Evolutionary conservation across 768 basidiomycete genomes (phyloP).

Genomic region (Erythrobasidium yunnanense): DNA sequence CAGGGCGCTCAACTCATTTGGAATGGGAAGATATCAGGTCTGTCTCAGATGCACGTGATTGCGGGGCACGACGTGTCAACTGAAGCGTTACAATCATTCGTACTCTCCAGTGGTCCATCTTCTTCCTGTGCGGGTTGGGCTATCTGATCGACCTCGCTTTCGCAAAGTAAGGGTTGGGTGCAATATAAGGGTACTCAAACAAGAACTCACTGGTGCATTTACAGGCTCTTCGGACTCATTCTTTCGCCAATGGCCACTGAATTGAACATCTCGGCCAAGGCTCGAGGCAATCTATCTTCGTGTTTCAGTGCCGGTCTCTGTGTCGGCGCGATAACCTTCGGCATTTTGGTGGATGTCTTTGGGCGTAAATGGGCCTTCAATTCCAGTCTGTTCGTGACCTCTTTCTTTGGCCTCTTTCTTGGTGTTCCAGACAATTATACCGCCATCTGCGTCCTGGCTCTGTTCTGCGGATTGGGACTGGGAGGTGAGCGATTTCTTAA

Average conservation of each 20-base stretch:
- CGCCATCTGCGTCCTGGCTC: slow-evolving; percentile 41
- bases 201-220: no score
- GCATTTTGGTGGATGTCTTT: slow-evolving; percentile 41
- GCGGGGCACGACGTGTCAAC: neutral
- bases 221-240: slow-evolving; percentile 40
- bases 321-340: slow-evolving; percentile 40
- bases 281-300: slow-evolving; percentile 39
- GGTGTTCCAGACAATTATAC: slow-evolving; percentile 42
- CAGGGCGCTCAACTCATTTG: slow-evolving; percentile 13
- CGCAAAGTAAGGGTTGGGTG: no score
- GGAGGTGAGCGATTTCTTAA: no score
- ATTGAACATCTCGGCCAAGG: slow-evolving; percentile 34
- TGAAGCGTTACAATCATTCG: neutral
- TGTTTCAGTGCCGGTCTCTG: slow-evolving; percentile 42
- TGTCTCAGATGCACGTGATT: neutral
- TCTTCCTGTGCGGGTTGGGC: slow-evolving; percentile 41
- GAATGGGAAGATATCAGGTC: slow-evolving; percentile 41
- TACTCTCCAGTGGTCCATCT: slow-evolving; percentile 37
- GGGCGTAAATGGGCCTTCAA: slow-evolving; percentile 44
- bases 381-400: slow-evolving; percentile 42
- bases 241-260: slow-evolving; percentile 38
- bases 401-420: slow-evolving; percentile 42
- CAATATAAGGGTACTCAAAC: no score
- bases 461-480: slow-evolving; percentile 38
- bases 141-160: slow-evolving; percentile 42